These are phyloP conservation scores for Hypoxylon sp. DNA, from an alignment of 2,329 filamentous ascomycete genomes.

Conservation along the genomic window DNA sequence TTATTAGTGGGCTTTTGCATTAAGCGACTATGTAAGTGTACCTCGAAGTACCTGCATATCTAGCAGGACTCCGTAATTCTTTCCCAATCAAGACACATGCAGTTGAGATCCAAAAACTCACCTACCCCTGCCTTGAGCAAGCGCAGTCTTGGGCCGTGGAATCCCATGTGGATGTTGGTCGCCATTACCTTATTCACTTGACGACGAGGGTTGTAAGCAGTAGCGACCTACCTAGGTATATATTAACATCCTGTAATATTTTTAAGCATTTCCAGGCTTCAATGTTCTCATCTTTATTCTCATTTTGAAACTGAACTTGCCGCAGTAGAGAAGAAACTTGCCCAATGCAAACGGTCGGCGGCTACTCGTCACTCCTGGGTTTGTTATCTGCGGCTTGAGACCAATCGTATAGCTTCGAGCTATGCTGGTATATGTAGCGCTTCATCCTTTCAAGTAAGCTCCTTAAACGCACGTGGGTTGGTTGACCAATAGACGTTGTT, in stretches of 20 bases:
- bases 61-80: constrained; percentile 2
- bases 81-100: constrained; percentile 20
- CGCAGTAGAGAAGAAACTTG: not conserved
- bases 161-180: constrained; percentile 5
- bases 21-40: not conserved
- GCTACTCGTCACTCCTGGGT: constrained; percentile 14
- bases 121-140: constrained; percentile 37
- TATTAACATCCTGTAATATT: not conserved
- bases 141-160: constrained; percentile 6
- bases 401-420: constrained; percentile 35
- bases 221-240: no score
- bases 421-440: constrained; percentile 23
- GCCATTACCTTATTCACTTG: not conserved
- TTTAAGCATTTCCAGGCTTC: no score
- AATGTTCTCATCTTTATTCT: not conserved
- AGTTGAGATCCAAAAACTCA: constrained; percentile 19
- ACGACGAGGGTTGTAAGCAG: not conserved
- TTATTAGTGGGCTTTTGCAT: not conserved
- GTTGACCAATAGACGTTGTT: constrained; percentile 36
- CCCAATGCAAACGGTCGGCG: constrained; percentile 24
- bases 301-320: not conserved
- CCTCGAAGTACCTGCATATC: constrained; percentile 18
- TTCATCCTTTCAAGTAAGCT: constrained; percentile 38
- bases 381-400: constrained; percentile 14
- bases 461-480: constrained; percentile 40